These are phyloP conservation scores for Nemania sp. DNA, from an alignment of 2,329 filamentous ascomycete species.

Conservation along the genomic window DNA sequence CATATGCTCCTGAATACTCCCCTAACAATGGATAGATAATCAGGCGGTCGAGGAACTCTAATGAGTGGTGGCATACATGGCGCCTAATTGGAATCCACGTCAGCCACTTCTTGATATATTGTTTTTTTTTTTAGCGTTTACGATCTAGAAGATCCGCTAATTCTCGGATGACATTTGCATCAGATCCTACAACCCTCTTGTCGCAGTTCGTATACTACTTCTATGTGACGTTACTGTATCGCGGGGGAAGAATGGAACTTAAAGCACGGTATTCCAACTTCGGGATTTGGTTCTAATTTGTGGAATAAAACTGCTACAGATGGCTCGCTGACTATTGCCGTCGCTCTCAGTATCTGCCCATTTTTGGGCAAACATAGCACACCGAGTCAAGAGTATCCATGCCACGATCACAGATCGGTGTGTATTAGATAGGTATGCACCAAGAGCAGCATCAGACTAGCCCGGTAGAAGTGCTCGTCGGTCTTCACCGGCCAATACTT, in stretches of 20 bases:
- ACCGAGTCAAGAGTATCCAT: not conserved
- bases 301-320: not conserved
- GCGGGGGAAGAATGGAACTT: not conserved
- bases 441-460: not conserved
- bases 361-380: not conserved
- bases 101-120: conserved; percentile 19
- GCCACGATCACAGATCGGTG: not conserved
- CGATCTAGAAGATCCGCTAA: not conserved
- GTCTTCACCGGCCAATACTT: not conserved
- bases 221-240: not conserved
- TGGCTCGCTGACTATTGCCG: not conserved
- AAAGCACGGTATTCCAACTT: not conserved
- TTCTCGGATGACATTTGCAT: not conserved
- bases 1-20: not conserved
- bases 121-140: not conserved
- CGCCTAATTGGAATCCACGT: conserved; percentile 3
- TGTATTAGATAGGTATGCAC: not conserved
- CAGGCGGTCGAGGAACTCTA: too few species aligned
- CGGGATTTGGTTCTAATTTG: not conserved
- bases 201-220: not conserved
- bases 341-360: not conserved
- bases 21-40: not conserved
- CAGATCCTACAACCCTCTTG: not conserved
- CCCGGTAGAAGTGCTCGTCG: not conserved
- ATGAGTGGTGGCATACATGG: not conserved